Percentiles rank a stretch among this genome's conserved stretches.
phyloP scores from a whole-genome alignment of 805 yeast genomes.

The Saturnispora dispora region DNA sequence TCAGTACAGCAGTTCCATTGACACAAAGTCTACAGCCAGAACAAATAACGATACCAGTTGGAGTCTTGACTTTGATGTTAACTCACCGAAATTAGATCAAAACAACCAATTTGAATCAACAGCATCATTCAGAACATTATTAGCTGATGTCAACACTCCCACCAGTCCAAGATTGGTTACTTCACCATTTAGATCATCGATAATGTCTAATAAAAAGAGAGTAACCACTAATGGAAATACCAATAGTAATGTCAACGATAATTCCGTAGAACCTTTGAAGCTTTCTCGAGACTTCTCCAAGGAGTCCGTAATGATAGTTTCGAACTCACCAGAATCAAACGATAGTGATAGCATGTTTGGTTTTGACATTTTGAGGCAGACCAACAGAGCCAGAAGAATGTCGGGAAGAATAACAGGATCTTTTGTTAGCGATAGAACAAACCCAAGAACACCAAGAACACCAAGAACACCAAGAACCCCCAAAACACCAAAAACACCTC shows the following conservation, averaged over 20 bases:
- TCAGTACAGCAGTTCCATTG: constrained; percentile 46
- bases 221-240: neutral
- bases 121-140: constrained; percentile 55
- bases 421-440: constrained; percentile 12
- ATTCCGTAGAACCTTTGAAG: constrained; percentile 16
- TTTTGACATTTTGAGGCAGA: constrained; percentile 34
- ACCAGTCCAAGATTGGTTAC: constrained; percentile 9
- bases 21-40: constrained; percentile 47
- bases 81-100: constrained; percentile 21
- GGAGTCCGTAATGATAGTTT: constrained; percentile 7
- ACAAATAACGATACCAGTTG: constrained; percentile 16
- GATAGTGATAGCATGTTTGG: constrained; percentile 35
- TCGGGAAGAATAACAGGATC: constrained; percentile 21
- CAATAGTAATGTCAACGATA: neutral
- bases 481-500: constrained; percentile 13
- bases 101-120: constrained; percentile 37
- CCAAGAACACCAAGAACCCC: constrained; percentile 24
- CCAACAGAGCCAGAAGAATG: constrained; percentile 29
- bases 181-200: constrained; percentile 8
- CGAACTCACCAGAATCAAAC: constrained; percentile 16
- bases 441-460: constrained; percentile 16
- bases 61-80: constrained; percentile 20
- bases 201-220: neutral
- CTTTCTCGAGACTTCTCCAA: constrained; percentile 11
- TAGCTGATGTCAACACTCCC: constrained; percentile 15